These are phyloP conservation scores for Castanopsis chinensis DNA, from an alignment of 306 rosid genomes.

Conservation along the genomic window DNA sequence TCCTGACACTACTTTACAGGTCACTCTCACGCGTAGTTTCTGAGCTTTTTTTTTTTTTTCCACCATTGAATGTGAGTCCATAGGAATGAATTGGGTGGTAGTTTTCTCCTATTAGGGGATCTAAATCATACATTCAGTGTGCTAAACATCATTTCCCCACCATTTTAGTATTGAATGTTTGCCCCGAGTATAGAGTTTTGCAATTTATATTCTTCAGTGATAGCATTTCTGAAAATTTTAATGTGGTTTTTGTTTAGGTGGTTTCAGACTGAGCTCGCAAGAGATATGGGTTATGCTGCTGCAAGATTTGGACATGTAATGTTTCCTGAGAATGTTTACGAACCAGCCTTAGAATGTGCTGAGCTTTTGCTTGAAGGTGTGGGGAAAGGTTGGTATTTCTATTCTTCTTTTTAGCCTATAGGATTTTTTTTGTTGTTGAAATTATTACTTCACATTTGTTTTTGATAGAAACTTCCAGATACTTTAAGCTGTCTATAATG, in stretches of 20 bases:
- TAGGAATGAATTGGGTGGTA: too few species aligned
- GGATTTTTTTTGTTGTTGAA: neutral
- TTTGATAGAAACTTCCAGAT: constrained; percentile 14
- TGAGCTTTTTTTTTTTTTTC: constrained; percentile 6
- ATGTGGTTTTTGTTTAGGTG: constrained; percentile 60
- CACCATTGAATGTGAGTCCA: neutral
- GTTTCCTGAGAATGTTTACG: constrained; percentile 97
- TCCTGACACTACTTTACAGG: constrained; percentile 89
- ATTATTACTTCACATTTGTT: constrained; percentile 2
- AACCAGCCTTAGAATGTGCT: constrained; percentile 86
- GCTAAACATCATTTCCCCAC: neutral
- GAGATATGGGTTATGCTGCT: constrained; percentile 89
- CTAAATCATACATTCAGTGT: neutral
- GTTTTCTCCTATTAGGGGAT: neutral
- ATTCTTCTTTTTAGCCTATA: constrained; percentile 11
- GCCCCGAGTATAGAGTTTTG: constrained; percentile 8
- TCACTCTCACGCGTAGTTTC: constrained; percentile 34
- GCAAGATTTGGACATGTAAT: constrained; percentile 97
- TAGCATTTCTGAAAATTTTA: constrained; percentile 46
- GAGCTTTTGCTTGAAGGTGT: constrained; percentile 92
- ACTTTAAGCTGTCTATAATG: constrained; percentile 6
- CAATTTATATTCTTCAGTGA: constrained; percentile 5
- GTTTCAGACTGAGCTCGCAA: constrained; percentile 96
- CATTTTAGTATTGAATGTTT: constrained; percentile 2
- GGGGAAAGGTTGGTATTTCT: constrained; percentile 62